phyloP scores from a whole-genome alignment of 169 alveolate species.

The Cryptosporidium felis region DNA sequence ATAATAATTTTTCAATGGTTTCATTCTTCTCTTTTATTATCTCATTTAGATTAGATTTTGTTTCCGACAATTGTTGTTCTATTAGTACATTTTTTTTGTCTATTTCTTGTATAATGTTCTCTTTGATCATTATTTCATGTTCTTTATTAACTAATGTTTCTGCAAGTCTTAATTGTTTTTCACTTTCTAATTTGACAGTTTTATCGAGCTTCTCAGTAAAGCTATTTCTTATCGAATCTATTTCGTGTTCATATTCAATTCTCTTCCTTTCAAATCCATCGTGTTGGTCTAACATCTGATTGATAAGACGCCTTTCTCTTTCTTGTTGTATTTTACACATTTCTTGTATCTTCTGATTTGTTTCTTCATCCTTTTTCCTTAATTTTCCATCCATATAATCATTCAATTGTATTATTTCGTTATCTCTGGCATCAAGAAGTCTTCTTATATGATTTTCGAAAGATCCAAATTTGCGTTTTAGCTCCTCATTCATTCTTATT shows the following conservation, averaged over 20 bases:
- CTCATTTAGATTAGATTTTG: slow-evolving; percentile 5
- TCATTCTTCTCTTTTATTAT: slow-evolving; percentile 32
- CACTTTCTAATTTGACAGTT: slow-evolving; percentile 44
- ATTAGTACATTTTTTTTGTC: slow-evolving; percentile 37
- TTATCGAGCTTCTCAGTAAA: slow-evolving; percentile 41
- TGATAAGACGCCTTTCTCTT: slow-evolving; percentile 36
- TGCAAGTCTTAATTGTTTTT: slow-evolving; percentile 57
- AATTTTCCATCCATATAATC: slow-evolving; percentile 67
- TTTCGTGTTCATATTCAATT: slow-evolving; percentile 60
- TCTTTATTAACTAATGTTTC: slow-evolving; percentile 66
- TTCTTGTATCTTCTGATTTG: slow-evolving; percentile 40
- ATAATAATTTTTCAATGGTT: slow-evolving; percentile 44
- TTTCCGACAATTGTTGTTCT: slow-evolving; percentile 15
- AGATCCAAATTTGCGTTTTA: slow-evolving; percentile 44
- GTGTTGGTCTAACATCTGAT: slow-evolving; percentile 67
- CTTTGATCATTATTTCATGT: slow-evolving; percentile 53
- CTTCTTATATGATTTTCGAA: slow-evolving; percentile 66
- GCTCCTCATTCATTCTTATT: slow-evolving; percentile 24
- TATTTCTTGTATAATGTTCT: slow-evolving; percentile 48
- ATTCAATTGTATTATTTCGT: slow-evolving; percentile 60
- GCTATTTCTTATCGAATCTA: slow-evolving; percentile 9
- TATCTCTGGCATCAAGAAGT: slow-evolving; percentile 64
- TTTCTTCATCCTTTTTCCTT: slow-evolving; percentile 60
- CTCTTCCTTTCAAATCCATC: slow-evolving; percentile 69
- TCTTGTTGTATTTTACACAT: slow-evolving; percentile 61